Conservation (phyloP, 257 asterid species). For the Solanum chiquidenum region DNA sequence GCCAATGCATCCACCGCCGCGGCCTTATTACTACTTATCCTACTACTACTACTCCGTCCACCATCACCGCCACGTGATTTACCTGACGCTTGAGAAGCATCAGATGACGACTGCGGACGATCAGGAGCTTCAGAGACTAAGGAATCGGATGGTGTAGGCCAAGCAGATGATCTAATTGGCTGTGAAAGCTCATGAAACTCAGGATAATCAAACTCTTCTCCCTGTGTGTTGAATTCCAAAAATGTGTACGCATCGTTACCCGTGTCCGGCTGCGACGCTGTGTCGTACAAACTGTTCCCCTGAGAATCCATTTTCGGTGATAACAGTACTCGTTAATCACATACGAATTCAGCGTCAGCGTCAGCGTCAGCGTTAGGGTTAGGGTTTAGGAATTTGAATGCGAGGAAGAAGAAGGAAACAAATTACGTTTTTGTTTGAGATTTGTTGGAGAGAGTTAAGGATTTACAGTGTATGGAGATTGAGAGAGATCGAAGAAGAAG, state of each 20-base stretch:
- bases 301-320: constrained; percentile 50
- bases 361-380: background rate
- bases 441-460: background rate
- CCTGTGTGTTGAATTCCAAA: constrained; percentile 85
- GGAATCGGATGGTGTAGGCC: constrained; percentile 79
- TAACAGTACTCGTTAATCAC: background rate
- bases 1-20: constrained; percentile 65
- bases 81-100: constrained; percentile 31
- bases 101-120: constrained; percentile 48
- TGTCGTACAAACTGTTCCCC: constrained; percentile 69
- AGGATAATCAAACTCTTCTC: constrained; percentile 87
- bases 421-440: background rate
- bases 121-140: constrained; percentile 30
- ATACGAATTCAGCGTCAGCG: background rate
- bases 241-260: constrained; percentile 89
- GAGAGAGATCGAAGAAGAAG: background rate
- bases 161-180: constrained; percentile 68
- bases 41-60: constrained; percentile 1
- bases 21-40: constrained; percentile 37
- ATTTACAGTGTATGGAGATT: background rate
- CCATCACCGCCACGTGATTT: constrained; percentile 31
- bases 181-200: constrained; percentile 86
- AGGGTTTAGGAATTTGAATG: constrained; percentile 3
- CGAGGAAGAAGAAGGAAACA: background rate
- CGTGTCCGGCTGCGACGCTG: constrained; percentile 96